A percentile compares a stretch with the other conserved stretches of the same genome.
Evolutionary conservation across 2,329 filamentous ascomycete genomes (phyloP).

Genomic region (Penicillium sp.): DNA sequence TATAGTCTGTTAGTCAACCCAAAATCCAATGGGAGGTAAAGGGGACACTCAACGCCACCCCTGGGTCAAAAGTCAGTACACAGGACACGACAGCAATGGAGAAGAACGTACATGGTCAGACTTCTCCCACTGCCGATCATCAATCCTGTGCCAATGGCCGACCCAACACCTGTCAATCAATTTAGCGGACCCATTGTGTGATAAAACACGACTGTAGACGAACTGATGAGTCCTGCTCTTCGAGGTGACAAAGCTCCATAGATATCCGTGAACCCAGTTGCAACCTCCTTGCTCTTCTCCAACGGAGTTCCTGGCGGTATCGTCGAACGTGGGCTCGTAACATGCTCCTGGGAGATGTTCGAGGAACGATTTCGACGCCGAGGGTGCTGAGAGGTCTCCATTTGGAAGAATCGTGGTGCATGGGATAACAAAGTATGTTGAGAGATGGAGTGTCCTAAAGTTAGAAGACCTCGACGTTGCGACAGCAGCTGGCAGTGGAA

Average conservation of each 20-base stretch:
- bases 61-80: constrained; percentile 25
- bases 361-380: constrained; percentile 22
- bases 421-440: background rate
- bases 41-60: constrained; percentile 38
- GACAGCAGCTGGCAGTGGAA: background rate
- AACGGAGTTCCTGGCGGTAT: background rate
- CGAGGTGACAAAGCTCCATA: constrained; percentile 28
- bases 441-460: background rate
- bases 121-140: constrained; percentile 39
- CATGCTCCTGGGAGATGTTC: constrained; percentile 5
- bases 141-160: constrained; percentile 41
- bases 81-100: background rate
- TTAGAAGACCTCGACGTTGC: background rate
- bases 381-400: constrained; percentile 17
- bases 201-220: constrained; percentile 6
- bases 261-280: constrained; percentile 30
- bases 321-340: background rate
- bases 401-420: background rate
- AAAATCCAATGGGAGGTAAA: background rate
- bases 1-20: constrained; percentile 20
- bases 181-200: background rate
- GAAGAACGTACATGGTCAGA: constrained; percentile 35
- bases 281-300: constrained; percentile 13
- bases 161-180: constrained; percentile 35
- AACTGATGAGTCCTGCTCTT: constrained; percentile 35